Percentiles rank a stretch among this genome's conserved stretches.
Evolutionary conservation across 495 filamentous ascomycete species (phyloP).

Genomic region (Xylaria cubensis): DNA sequence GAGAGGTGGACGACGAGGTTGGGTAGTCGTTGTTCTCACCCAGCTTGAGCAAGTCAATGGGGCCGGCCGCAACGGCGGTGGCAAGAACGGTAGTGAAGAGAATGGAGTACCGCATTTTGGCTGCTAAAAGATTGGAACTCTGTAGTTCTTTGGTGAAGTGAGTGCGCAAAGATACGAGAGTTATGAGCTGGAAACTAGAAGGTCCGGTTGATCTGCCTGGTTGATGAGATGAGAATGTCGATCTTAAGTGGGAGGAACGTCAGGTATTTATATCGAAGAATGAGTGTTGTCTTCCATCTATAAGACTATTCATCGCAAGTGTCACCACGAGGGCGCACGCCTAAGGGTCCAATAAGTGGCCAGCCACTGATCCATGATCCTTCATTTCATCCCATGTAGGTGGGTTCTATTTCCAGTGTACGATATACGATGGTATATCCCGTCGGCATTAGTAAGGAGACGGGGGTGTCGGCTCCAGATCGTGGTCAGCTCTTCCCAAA

Average conservation of each 20-base stretch:
- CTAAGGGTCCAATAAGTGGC: conserved; percentile 6
- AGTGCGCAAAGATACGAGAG: conserved; percentile 3
- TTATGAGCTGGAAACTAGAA: not conserved
- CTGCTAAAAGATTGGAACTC: conserved; percentile 23
- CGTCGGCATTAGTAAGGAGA: conserved; percentile 11
- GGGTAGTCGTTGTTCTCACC: not conserved
- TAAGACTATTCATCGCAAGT: not conserved
- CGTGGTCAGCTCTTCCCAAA: conserved; percentile 1
- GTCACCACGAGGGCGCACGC: conserved; percentile 2
- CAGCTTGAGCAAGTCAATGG: conserved; percentile 8
- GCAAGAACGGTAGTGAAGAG: conserved; percentile 16
- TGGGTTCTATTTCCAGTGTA: conserved; percentile 10
- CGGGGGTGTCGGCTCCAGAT: conserved; percentile 6
- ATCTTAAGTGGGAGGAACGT: not conserved
- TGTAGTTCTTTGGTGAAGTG: conserved; percentile 15
- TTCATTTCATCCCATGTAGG: conserved; percentile 13
- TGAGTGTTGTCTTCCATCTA: not conserved
- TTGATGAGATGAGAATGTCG: not conserved
- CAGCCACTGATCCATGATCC: not conserved
- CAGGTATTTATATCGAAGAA: conserved; percentile 18
- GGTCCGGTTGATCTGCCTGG: conserved; percentile 12
- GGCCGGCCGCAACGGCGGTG: conserved; percentile 16
- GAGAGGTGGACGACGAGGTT: not conserved
- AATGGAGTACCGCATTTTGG: conserved; percentile 18
- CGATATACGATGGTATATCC: conserved; percentile 7